Conservation (phyloP, 1,284 basidiomycete species). For the Boletus coffeatus region DNA sequence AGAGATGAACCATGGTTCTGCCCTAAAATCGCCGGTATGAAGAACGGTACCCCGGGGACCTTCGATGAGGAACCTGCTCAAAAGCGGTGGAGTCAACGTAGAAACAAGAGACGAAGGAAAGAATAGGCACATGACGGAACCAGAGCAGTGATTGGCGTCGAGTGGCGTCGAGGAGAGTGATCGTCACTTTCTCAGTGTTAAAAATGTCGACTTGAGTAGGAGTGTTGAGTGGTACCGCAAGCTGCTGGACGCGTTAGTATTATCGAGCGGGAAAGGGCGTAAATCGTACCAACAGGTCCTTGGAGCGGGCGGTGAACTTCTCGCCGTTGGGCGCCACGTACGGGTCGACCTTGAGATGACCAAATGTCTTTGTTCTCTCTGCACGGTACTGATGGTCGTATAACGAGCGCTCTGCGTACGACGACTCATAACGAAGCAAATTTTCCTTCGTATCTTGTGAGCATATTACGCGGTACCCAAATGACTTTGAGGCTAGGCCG, state of each 20-base stretch:
- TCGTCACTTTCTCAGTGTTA: constrained; percentile 51
- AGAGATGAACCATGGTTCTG: constrained; percentile 75
- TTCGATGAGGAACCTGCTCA: constrained; percentile 81
- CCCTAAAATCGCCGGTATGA: constrained; percentile 91
- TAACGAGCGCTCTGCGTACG: constrained; percentile 56
- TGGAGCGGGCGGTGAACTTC: constrained; percentile 42
- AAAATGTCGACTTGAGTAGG: constrained; percentile 62
- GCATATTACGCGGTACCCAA: constrained; percentile 65
- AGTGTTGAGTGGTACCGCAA: constrained; percentile 48
- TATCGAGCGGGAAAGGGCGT: not conserved
- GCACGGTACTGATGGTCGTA: constrained; percentile 46
- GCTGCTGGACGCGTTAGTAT: constrained; percentile 32
- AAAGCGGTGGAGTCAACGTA: not conserved
- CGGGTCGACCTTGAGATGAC: constrained; percentile 60
- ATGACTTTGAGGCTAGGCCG: constrained; percentile 65
- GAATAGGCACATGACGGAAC: constrained; percentile 75
- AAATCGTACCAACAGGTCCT: constrained; percentile 45
- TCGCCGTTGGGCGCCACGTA: constrained; percentile 41
- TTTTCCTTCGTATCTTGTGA: constrained; percentile 79
- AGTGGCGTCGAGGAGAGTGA: constrained; percentile 89
- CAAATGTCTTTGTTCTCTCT: constrained; percentile 56
- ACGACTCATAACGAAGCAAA: constrained; percentile 69
- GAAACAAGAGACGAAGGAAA: not conserved
- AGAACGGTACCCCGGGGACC: constrained; percentile 68
- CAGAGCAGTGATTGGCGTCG: constrained; percentile 94